Percentiles rank a stretch among this genome's conserved stretches.
Evolutionary conservation across 495 filamentous ascomycete genomes (phyloP).

Genomic region (Aspergillus conjunctus): DNA sequence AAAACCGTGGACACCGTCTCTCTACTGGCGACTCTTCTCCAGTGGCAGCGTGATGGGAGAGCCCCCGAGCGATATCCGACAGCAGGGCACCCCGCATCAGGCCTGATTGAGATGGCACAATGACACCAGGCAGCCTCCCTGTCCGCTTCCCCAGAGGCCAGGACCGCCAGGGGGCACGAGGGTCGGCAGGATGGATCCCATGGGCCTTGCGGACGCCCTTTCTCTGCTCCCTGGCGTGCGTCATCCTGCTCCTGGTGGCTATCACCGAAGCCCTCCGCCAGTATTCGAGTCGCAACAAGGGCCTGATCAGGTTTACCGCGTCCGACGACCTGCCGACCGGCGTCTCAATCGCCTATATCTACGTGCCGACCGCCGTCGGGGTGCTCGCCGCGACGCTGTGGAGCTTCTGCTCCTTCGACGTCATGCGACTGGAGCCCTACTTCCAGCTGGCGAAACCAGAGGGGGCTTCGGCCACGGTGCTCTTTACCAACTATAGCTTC

Average conservation of each 20-base stretch:
- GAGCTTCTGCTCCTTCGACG: conserved; percentile 28
- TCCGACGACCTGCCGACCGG: conserved; percentile 14
- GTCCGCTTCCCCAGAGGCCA: not conserved
- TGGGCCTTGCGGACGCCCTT: conserved; percentile 22
- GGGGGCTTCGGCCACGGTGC: conserved; percentile 22
- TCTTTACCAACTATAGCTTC: conserved; percentile 35
- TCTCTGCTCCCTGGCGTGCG: conserved; percentile 20
- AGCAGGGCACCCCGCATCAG: not conserved
- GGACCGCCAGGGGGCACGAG: not conserved
- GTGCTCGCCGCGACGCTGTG: conserved; percentile 25
- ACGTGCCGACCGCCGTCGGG: conserved; percentile 28
- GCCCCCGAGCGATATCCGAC: not conserved
- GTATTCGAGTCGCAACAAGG: conserved; percentile 22
- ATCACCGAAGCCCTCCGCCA: conserved; percentile 24
- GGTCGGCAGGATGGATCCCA: conserved; percentile 16
- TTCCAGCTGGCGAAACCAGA: conserved; percentile 30
- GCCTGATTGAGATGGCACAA: not conserved
- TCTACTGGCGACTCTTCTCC: not conserved
- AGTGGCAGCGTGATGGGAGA: not conserved
- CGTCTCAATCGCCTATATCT: conserved; percentile 23
- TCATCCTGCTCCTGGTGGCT: conserved; percentile 22
- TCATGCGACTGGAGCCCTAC: conserved; percentile 32
- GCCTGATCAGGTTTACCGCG: conserved; percentile 21
- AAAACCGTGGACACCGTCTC: not conserved
- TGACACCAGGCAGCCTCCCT: not conserved